Percentiles rank a stretch among this genome's conserved stretches.
Evolutionary conservation across 768 basidiomycete genomes (phyloP).

Genomic region (Cubamyces sp.): DNA sequence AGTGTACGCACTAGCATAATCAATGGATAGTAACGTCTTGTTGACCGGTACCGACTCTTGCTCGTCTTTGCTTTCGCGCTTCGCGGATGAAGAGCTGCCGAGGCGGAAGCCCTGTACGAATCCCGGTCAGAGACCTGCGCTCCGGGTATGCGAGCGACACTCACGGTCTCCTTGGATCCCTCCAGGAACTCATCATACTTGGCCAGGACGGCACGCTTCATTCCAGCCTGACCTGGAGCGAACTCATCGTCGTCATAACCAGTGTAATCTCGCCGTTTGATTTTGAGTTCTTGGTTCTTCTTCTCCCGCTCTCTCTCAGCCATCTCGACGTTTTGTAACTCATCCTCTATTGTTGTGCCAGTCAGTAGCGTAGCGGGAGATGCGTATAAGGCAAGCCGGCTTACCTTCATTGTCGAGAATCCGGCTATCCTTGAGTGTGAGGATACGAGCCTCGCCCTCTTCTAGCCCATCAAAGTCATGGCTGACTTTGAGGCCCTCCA

Average conservation of each 20-base stretch:
- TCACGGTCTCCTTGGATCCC: conserved; percentile 69
- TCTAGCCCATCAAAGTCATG: conserved; percentile 92
- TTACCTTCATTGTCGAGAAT: conserved; percentile 94
- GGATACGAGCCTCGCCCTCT: conserved; percentile 93
- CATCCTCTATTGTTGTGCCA: conserved; percentile 72
- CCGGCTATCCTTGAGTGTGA: conserved; percentile 95
- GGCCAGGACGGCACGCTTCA: conserved; percentile 80
- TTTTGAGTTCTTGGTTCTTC: conserved; percentile 83
- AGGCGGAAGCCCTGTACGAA: conserved; percentile 79
- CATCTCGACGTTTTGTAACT: conserved; percentile 94
- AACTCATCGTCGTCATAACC: conserved; percentile 99
- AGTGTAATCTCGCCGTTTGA: conserved; percentile 87
- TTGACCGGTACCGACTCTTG: conserved; percentile 68
- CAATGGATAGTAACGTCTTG: conserved; percentile 80
- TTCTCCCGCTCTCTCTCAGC: conserved; percentile 84
- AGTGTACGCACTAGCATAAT: conserved; percentile 79
- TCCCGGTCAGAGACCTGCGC: conserved; percentile 14
- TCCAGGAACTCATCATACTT: conserved; percentile 95
- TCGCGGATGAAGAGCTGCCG: conserved; percentile 59
- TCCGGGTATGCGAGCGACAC: conserved; percentile 26
- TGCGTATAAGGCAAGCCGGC: conserved; percentile 17
- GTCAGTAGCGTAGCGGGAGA: neutral
- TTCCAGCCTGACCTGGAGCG: conserved; percentile 67
- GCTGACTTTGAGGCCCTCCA: conserved; percentile 92
- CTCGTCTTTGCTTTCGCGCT: conserved; percentile 45